Conservation (phyloP, 106 monocot species). For the Chionographis japonica region DNA sequence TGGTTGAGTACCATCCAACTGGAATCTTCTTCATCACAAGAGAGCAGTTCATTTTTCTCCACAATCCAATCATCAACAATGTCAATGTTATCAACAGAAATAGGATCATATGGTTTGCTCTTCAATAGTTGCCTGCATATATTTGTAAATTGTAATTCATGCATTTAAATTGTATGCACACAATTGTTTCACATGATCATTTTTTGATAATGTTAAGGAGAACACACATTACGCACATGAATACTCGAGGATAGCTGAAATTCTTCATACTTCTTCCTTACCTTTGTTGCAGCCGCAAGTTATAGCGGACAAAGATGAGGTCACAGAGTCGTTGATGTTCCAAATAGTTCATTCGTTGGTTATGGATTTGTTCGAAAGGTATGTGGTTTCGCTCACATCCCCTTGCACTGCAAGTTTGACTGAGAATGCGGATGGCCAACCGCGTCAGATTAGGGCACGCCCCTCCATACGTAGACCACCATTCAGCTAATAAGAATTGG, state of each 20-base stretch:
- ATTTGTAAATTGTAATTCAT: background rate
- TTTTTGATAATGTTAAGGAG: background rate
- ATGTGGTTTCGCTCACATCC: slow-evolving; percentile 50
- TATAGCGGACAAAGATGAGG: slow-evolving; percentile 74
- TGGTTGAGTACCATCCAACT: slow-evolving; percentile 72
- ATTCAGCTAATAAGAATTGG: slow-evolving; percentile 54
- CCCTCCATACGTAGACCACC: slow-evolving; percentile 98
- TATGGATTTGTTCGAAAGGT: slow-evolving; percentile 81
- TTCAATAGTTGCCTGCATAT: slow-evolving; percentile 45
- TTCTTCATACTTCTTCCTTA: slow-evolving; percentile 6
- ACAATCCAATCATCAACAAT: slow-evolving; percentile 71
- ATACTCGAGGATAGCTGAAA: background rate
- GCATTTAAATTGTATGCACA: background rate
- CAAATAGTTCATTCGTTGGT: slow-evolving; percentile 58
- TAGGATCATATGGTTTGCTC: slow-evolving; percentile 56
- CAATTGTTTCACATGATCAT: background rate
- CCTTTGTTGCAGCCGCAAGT: slow-evolving; percentile 84
- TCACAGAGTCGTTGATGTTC: slow-evolving; percentile 81
- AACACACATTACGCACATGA: background rate
- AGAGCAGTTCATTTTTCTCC: slow-evolving; percentile 49
- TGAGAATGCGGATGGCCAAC: slow-evolving; percentile 79
- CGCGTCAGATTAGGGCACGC: slow-evolving; percentile 82
- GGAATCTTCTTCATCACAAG: slow-evolving; percentile 23
- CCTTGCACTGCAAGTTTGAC: slow-evolving; percentile 84
- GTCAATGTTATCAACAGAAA: slow-evolving; percentile 53